A percentile compares a stretch with the other conserved stretches of the same genome.
These are phyloP conservation scores for Kazachstania africana DNA, from an alignment of 805 yeast genomes.

Conservation along the genomic window DNA sequence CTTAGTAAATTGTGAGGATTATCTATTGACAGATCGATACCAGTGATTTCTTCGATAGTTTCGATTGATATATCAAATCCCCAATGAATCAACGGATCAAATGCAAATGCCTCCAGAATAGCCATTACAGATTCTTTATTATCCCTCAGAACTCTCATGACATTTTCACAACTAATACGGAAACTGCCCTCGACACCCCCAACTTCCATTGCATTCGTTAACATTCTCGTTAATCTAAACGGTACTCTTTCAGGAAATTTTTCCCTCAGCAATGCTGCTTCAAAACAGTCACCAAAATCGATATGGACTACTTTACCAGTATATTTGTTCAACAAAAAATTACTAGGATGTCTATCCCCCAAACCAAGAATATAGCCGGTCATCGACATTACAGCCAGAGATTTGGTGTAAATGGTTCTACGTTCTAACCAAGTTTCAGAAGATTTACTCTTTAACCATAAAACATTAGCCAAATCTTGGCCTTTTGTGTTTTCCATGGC, in stretches of 20 bases:
- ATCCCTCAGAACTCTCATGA: slow-evolving; percentile 86
- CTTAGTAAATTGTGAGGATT: slow-evolving; percentile 62
- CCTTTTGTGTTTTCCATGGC: slow-evolving; percentile 93
- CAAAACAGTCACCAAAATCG: slow-evolving; percentile 98
- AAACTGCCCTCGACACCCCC: slow-evolving; percentile 97
- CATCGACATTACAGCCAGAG: slow-evolving; percentile 97
- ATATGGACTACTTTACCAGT: slow-evolving; percentile 95
- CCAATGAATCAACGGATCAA: slow-evolving; percentile 98
- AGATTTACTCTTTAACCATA: slow-evolving; percentile 92
- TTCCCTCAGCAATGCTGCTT: slow-evolving; percentile 92
- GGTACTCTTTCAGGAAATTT: slow-evolving; percentile 98
- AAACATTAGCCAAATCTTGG: slow-evolving; percentile 86
- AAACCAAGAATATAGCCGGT: slow-evolving; percentile 93
- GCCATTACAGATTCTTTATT: slow-evolving; percentile 97
- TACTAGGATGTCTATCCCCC: slow-evolving; percentile 97
- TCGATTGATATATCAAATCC: slow-evolving; percentile 88
- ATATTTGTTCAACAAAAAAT: slow-evolving; percentile 84
- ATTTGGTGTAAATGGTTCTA: slow-evolving; percentile 90
- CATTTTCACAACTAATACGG: slow-evolving; percentile 93
- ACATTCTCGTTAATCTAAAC: slow-evolving; percentile 90
- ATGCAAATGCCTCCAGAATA: slow-evolving; percentile 93
- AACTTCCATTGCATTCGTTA: slow-evolving; percentile 97
- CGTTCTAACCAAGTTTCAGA: slow-evolving; percentile 98
- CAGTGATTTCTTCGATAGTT: slow-evolving; percentile 63
- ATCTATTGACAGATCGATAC: slow-evolving; percentile 52